phyloP scores from a whole-genome alignment of 805 yeast species.

The Nakazawaea wyomingensis region DNA sequence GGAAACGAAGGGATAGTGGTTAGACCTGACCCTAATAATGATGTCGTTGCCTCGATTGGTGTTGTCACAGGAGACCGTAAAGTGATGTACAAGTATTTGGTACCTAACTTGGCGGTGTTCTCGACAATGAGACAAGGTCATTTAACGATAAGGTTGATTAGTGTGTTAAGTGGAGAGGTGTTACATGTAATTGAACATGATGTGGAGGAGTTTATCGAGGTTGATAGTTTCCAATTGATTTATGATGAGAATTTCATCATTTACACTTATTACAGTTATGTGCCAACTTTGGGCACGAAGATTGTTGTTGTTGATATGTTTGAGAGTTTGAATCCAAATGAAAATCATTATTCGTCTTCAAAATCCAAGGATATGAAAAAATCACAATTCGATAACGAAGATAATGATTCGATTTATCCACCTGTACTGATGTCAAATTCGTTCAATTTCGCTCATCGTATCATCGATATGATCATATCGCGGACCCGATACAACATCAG shows the following conservation, averaged over 20 bases:
- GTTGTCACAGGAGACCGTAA: constrained; percentile 61
- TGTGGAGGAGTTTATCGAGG: constrained; percentile 34
- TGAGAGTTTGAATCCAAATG: constrained; percentile 56
- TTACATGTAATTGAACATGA: constrained; percentile 40
- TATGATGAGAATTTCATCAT: constrained; percentile 84
- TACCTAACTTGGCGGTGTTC: constrained; percentile 60
- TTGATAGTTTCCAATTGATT: constrained; percentile 41
- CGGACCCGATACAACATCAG: constrained; percentile 64
- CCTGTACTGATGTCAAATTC: constrained; percentile 53
- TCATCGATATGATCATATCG: constrained; percentile 48
- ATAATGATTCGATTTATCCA: no score
- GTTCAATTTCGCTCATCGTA: constrained; percentile 56
- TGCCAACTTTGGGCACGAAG: constrained; percentile 45
- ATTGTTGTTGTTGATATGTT: constrained; percentile 74
- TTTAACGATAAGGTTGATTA: constrained; percentile 52
- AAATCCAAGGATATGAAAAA: no score
- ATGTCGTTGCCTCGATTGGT: constrained; percentile 55
- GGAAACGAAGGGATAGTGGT: constrained; percentile 22
- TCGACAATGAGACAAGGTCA: constrained; percentile 26
- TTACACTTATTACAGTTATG: constrained; percentile 52
- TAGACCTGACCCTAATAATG: constrained; percentile 31
- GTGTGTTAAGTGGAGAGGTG: constrained; percentile 64
- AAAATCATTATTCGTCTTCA: no score
- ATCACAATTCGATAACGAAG: no score
- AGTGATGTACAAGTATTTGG: constrained; percentile 77